Evolutionary conservation across 140 eudicot genomes (phyloP).

Genomic region (Anethum foeniculum): DNA sequence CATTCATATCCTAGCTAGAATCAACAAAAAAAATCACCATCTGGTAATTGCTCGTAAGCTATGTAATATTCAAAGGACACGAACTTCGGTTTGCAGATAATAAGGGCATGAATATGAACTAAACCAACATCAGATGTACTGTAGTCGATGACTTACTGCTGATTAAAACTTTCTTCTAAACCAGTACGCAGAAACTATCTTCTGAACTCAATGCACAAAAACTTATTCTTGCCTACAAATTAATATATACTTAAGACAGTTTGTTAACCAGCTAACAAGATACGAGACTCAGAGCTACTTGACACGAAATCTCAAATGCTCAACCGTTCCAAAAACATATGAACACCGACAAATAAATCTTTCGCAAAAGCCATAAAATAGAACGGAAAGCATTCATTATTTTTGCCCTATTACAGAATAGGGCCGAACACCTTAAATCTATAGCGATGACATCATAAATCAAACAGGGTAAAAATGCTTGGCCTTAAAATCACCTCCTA

Average conservation of each 20-base stretch:
- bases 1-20: not conserved
- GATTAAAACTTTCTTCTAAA: too few relatives aligned
- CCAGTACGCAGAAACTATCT: too few relatives aligned
- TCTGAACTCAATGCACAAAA: too few relatives aligned
- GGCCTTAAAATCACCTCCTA: not conserved
- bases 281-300: too few relatives aligned
- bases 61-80: too few relatives aligned
- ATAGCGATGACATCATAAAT: not conserved
- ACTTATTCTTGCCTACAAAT: too few relatives aligned
- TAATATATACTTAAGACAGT: too few relatives aligned
- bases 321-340: not conserved
- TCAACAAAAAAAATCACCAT: not conserved
- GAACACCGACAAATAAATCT: not conserved
- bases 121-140: not conserved
- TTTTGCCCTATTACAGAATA: not conserved
- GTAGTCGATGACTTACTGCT: too few relatives aligned
- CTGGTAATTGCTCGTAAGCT: too few relatives aligned
- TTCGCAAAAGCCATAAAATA: not conserved
- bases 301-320: not conserved
- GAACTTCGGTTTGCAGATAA: too few relatives aligned
- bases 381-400: too few relatives aligned
- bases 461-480: not conserved
- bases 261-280: too few relatives aligned
- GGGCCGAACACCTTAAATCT: not conserved
- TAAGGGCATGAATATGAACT: not conserved